Evolutionary conservation across 2,329 filamentous ascomycete species (phyloP).

Genomic region (Fusarium graminum): DNA sequence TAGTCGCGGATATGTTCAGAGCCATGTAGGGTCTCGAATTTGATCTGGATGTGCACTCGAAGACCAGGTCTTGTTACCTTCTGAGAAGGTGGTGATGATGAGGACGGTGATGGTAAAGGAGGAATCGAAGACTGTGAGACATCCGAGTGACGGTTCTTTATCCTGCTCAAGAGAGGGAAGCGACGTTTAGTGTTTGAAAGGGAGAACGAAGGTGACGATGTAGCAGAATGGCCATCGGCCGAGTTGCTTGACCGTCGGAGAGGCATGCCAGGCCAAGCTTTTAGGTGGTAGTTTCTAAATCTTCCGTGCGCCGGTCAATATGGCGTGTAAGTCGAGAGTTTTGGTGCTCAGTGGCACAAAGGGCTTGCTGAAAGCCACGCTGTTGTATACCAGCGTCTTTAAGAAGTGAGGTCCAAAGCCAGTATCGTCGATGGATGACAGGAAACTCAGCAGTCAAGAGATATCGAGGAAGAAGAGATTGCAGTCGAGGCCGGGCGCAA

Average conservation of each 20-base stretch:
- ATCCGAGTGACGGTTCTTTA: slow-evolving; percentile 45
- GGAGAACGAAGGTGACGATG: slow-evolving; percentile 43
- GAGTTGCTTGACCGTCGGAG: slow-evolving; percentile 48
- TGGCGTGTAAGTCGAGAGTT: slow-evolving; percentile 14
- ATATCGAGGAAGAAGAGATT: slow-evolving; percentile 24
- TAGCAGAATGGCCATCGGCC: slow-evolving; percentile 42
- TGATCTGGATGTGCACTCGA: slow-evolving; percentile 60
- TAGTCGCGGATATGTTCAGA: slow-evolving; percentile 62
- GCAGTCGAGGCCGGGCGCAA: slow-evolving; percentile 27
- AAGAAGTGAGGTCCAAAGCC: slow-evolving; percentile 1
- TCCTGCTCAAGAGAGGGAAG: slow-evolving; percentile 51
- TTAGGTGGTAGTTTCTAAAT: slow-evolving; percentile 11
- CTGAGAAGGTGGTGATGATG: slow-evolving; percentile 24
- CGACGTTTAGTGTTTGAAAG: slow-evolving; percentile 49
- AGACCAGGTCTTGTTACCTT: slow-evolving; percentile 48
- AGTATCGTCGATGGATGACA: slow-evolving; percentile 18
- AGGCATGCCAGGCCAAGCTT: slow-evolving; percentile 41
- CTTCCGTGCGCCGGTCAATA: slow-evolving; percentile 10
- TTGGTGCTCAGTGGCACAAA: slow-evolving; percentile 38
- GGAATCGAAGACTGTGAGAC: slow-evolving; percentile 40
- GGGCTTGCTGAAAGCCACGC: slow-evolving; percentile 35
- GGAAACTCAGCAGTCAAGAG: slow-evolving; percentile 16
- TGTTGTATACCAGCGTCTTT: slow-evolving; percentile 16
- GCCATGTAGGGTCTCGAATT: slow-evolving; percentile 60
- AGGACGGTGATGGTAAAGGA: slow-evolving; percentile 25